These are phyloP conservation scores for Bondarzewia mesenterica DNA, from an alignment of 1,284 basidiomycete species.

Conservation along the genomic window DNA sequence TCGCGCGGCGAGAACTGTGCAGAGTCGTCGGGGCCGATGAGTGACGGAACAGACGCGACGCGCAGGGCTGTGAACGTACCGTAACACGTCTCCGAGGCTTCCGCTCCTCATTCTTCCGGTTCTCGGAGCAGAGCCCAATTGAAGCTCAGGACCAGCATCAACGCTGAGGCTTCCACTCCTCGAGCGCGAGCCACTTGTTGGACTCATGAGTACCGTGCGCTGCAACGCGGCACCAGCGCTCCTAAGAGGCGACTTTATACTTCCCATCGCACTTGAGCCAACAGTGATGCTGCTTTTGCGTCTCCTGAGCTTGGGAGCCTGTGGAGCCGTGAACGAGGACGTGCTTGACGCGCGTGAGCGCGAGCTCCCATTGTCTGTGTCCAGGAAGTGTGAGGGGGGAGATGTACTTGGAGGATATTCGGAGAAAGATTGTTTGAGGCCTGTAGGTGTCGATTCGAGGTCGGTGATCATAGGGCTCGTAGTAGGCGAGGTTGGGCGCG, in stretches of 20 bases:
- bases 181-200: slow-evolving; percentile 20
- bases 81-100: slow-evolving; percentile 28
- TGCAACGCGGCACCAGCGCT: slow-evolving; percentile 38
- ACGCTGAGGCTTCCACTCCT: slow-evolving; percentile 33
- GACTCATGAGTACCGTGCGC: slow-evolving; percentile 28
- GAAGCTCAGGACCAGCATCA: slow-evolving; percentile 21
- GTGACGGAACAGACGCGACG: not conserved
- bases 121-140: slow-evolving; percentile 16
- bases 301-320: slow-evolving; percentile 29
- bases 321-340: slow-evolving; percentile 7
- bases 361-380: slow-evolving; percentile 3
- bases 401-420: not conserved
- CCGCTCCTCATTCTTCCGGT: slow-evolving; percentile 41
- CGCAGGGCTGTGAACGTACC: slow-evolving; percentile 22
- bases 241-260: slow-evolving; percentile 42
- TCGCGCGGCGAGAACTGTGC: slow-evolving; percentile 22
- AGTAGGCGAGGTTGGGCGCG: no score
- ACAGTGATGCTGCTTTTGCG: slow-evolving; percentile 49
- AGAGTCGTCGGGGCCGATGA: slow-evolving; percentile 3
- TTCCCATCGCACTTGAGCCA: slow-evolving; percentile 34
- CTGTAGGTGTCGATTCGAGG: slow-evolving; percentile 12
- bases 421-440: not conserved
- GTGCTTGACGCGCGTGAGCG: slow-evolving; percentile 13
- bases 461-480: slow-evolving; percentile 5
- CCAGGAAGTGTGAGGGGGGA: not conserved